These are phyloP conservation scores for Endotrypanum monterogeii DNA, from an alignment of 208 protist species.

Conservation along the genomic window DNA sequence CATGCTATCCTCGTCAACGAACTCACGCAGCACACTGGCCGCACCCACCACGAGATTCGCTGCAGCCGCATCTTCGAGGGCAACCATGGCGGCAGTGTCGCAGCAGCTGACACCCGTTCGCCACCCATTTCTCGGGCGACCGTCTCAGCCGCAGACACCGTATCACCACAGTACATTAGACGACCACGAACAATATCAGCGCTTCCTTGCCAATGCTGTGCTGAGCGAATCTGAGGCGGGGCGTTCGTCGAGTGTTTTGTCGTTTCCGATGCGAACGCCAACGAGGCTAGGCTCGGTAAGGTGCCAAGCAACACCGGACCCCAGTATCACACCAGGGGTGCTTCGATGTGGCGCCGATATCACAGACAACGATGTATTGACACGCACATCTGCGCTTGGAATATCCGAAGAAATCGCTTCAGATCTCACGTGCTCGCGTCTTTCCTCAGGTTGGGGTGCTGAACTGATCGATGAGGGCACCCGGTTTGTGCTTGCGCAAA, in stretches of 20 bases:
- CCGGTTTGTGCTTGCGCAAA: neutral
- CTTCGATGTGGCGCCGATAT: neutral
- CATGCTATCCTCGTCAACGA: neutral
- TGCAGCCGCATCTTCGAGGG: neutral
- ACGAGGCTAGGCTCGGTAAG: neutral
- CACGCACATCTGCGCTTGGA: neutral
- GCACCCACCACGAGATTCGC: neutral
- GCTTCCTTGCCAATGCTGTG: conserved; percentile 22
- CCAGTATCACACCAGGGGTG: neutral
- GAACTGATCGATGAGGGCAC: neutral
- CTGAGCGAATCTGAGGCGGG: conserved; percentile 14
- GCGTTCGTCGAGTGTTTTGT: conserved; percentile 9
- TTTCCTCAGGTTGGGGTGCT: neutral
- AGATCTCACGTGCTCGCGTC: neutral
- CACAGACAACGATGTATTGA: neutral
- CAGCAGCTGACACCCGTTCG: conserved; percentile 15
- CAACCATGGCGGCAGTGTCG: conserved; percentile 2
- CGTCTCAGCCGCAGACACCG: neutral
- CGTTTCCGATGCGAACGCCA: conserved; percentile 11
- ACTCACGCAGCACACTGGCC: neutral
- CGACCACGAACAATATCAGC: conserved; percentile 25
- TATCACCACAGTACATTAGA: conserved; percentile 24
- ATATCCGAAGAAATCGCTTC: neutral
- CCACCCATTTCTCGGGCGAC: conserved; percentile 3
- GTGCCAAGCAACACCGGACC: conserved; percentile 3